These are phyloP conservation scores for Dactylonectria estremocensis DNA, from an alignment of 2,329 filamentous ascomycete species.

Conservation along the genomic window DNA sequence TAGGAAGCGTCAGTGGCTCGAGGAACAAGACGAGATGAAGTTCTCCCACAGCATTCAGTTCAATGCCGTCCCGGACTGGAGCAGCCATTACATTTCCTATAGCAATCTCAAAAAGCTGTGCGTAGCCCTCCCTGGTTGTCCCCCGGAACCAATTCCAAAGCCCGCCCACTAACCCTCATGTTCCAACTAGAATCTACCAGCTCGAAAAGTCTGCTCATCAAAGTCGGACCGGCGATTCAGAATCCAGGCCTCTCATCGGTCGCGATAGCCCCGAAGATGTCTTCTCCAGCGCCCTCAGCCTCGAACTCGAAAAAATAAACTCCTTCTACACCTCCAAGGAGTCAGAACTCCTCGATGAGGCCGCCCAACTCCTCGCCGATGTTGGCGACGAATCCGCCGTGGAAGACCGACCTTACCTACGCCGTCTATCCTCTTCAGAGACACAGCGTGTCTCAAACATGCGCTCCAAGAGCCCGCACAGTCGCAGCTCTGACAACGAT, in stretches of 20 bases:
- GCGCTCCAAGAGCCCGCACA: slow-evolving; percentile 56
- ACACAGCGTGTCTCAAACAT: slow-evolving; percentile 28
- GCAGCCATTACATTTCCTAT: slow-evolving; percentile 97
- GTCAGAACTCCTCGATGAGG: slow-evolving; percentile 86
- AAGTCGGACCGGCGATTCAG: slow-evolving; percentile 76
- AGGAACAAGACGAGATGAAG: slow-evolving; percentile 92
- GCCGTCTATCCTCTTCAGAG: slow-evolving; percentile 50
- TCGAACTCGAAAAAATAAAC: slow-evolving; percentile 93
- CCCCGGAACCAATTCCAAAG: neutral
- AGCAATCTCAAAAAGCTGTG: slow-evolving; percentile 99
- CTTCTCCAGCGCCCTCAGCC: slow-evolving; percentile 86
- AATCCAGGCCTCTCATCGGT: slow-evolving; percentile 86
- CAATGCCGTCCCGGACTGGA: slow-evolving; percentile 99
- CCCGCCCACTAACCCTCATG: slow-evolving; percentile 22
- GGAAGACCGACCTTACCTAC: slow-evolving; percentile 57
- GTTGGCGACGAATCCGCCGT: slow-evolving; percentile 75
- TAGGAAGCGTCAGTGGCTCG: slow-evolving; percentile 79
- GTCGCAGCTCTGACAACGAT: slow-evolving; percentile 68
- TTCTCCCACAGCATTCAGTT: slow-evolving; percentile 99
- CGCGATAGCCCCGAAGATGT: slow-evolving; percentile 83
- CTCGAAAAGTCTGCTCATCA: slow-evolving; percentile 89
- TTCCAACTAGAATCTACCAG: slow-evolving; percentile 84
- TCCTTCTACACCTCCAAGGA: slow-evolving; percentile 94
- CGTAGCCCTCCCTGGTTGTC: slow-evolving; percentile 53
- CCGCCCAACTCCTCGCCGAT: slow-evolving; percentile 83